Evolutionary conservation across 2,329 filamentous ascomycete genomes (phyloP), one percentile per base, ranked within the genome.

Genomic region (Plenodomus lindquistii): DNA sequence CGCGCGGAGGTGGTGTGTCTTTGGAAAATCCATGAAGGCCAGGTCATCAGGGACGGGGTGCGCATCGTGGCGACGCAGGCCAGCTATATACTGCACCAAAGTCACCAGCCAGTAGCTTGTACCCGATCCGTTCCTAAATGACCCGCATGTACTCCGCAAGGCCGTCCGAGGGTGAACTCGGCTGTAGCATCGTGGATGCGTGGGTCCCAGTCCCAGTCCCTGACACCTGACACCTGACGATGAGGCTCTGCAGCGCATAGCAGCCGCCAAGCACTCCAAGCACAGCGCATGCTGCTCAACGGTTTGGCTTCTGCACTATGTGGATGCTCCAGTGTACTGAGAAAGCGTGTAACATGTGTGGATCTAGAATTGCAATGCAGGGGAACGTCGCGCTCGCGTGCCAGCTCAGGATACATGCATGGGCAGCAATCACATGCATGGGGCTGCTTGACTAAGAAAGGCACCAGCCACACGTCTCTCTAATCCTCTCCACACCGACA

Each of bases 71-170:
- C 54, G 59, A 52, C 52, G 50, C 11, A 52, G 56, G 54, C 54
- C 50, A 44, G 50, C 57, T 63, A 58, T 65, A 65, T 65, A 59
- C n/a, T n/a, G n/a, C n/a, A n/a, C 51, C 50, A 52, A 48, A 50
- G 39, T 52, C 40, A 44, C 44, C 50, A 47, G 48, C 44, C 50
- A 47, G 48, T 50, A 50, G 29, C 40, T 42, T 40, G n/a, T 38
- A 43, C 22, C 44, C 42, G 46, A 45, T 50, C 40, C 42, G 50
- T 42, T 59, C 60, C 60, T 65, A 63, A 46, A 57, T 61, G 46
- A 60, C 62, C 62, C 60, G 60, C 51, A 51, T 24, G 19, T 45
- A 44, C 49, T 59, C 60, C 60, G 59, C 59, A 57, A 52, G 40
- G 52, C 61, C 60, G 61, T 54, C 62, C 62, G 62, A 64, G 62